Percentiles rank a stretch among this genome's conserved stretches.
These are phyloP conservation scores for Globisporangium cylindrosporum DNA, from an alignment of 352 stramenopile genomes.

Conservation along the genomic window DNA sequence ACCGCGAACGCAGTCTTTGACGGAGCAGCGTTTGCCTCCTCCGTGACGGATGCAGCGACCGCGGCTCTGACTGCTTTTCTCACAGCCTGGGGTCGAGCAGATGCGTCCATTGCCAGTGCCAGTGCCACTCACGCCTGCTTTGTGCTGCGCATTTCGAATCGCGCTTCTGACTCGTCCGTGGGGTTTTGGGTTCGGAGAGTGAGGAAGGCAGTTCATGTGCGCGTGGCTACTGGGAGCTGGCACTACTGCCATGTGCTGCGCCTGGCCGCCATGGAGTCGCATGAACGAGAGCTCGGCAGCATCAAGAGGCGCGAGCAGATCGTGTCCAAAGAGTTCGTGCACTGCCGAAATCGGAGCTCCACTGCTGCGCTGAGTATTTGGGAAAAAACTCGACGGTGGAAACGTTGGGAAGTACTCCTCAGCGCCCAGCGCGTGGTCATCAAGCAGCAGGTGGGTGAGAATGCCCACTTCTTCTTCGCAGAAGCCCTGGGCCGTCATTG, in stretches of 20 bases:
- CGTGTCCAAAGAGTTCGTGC: not conserved
- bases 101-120: slow-evolving; percentile 10
- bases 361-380: not conserved
- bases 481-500: slow-evolving; percentile 9
- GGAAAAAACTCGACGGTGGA: slow-evolving; percentile 5
- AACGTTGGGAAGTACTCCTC: slow-evolving; percentile 11
- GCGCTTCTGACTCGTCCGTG: not conserved
- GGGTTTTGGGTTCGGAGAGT: not conserved
- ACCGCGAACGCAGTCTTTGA: slow-evolving; percentile 38
- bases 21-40: slow-evolving; percentile 68
- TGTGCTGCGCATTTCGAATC: not conserved
- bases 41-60: slow-evolving; percentile 76
- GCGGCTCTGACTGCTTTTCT: slow-evolving; percentile 34
- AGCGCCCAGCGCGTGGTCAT: not conserved
- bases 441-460: slow-evolving; percentile 11
- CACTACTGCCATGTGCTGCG: not conserved
- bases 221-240: not conserved
- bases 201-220: not conserved
- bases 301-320: slow-evolving; percentile 1
- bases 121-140: not conserved
- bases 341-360: not conserved
- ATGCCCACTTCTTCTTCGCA: slow-evolving; percentile 18
- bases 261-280: not conserved
- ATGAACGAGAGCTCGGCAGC: slow-evolving; percentile 2
- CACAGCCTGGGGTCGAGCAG: slow-evolving; percentile 29